Evolutionary conservation across 371 early-diverging fungal species (phyloP).

Genomic region (Rhizopus microsporus): DNA sequence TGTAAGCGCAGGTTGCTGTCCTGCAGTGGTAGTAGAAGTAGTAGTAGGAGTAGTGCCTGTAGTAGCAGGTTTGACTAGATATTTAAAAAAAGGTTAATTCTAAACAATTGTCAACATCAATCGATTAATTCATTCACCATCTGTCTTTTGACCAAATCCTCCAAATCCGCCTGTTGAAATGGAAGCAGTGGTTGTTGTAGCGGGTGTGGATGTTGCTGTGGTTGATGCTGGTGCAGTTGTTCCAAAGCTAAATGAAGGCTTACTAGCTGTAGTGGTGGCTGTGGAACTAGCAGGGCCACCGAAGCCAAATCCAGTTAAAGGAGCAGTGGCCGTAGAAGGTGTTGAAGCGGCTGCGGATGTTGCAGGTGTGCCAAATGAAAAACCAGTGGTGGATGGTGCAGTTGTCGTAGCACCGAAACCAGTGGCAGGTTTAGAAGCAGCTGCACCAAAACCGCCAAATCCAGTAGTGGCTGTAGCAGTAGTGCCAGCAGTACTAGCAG

Average conservation of each 20-base stretch:
- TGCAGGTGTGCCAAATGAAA: slow-evolving; percentile 17
- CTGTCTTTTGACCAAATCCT: slow-evolving; percentile 20
- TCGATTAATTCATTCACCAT: slow-evolving; percentile 4
- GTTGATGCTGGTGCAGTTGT: slow-evolving; percentile 11
- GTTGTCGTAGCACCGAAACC: slow-evolving; percentile 11
- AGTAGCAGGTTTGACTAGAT: background rate
- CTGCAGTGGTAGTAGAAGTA: slow-evolving; percentile 13
- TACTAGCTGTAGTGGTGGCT: slow-evolving; percentile 23
- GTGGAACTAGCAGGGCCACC: slow-evolving; percentile 21
- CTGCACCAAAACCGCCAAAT: slow-evolving; percentile 31
- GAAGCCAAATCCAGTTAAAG: slow-evolving; percentile 23
- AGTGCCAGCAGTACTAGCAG: slow-evolving; percentile 15
- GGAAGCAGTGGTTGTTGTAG: slow-evolving; percentile 7
- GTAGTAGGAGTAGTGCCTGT: slow-evolving; percentile 9
- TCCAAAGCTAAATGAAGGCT: slow-evolving; percentile 34
- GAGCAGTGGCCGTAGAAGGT: slow-evolving; percentile 19
- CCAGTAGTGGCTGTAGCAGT: slow-evolving; percentile 17
- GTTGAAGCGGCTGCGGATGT: slow-evolving; percentile 16
- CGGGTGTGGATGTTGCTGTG: slow-evolving; percentile 3
- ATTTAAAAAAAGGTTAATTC: background rate
- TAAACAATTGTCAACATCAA: background rate
- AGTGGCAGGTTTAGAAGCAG: slow-evolving; percentile 16
- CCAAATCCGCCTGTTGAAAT: slow-evolving; percentile 18
- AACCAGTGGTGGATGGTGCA: slow-evolving; percentile 7
- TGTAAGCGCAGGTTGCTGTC: slow-evolving; percentile 24